Evolutionary conservation across 768 basidiomycete genomes (phyloP).

Genomic region (Sporobolomyces pararoseus): DNA sequence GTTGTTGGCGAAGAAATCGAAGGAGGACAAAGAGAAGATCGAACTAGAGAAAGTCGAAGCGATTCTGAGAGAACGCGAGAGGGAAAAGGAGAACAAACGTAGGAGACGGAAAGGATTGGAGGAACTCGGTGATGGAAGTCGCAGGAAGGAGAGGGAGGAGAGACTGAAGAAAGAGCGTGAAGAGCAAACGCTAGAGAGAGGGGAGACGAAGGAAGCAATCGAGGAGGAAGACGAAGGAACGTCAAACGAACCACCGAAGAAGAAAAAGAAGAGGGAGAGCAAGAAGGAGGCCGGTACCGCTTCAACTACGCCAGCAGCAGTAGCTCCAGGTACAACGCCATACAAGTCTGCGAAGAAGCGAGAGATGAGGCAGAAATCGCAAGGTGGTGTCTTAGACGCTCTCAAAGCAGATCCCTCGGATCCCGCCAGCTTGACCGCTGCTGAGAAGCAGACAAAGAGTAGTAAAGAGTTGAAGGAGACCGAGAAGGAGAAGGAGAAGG

Average conservation of each 20-base stretch:
- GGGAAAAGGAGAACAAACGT: slow-evolving; percentile 23
- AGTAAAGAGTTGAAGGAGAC: not conserved
- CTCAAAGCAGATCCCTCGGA: slow-evolving; percentile 19
- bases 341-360: slow-evolving; percentile 1
- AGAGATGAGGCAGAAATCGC: slow-evolving; percentile 16
- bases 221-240: not conserved
- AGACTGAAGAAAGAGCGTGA: not conserved
- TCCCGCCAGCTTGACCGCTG: not conserved
- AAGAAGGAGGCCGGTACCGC: not conserved
- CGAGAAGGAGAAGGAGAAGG: not conserved
- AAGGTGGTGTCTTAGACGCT: slow-evolving; percentile 24
- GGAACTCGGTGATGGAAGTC: not conserved
- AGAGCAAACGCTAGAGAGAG: not conserved
- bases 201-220: not conserved
- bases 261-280: slow-evolving; percentile 14
- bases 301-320: not conserved
- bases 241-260: not conserved
- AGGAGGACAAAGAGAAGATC: slow-evolving; percentile 18
- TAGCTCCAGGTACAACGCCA: not conserved
- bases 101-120: slow-evolving; percentile 14
- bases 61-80: not conserved
- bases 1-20: slow-evolving; percentile 2
- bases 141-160: not conserved
- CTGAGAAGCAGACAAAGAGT: not conserved
- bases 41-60: slow-evolving; percentile 9